These are phyloP conservation scores for Vaccinium vitisidaea DNA, from an alignment of 148 eudicot genomes.

Conservation along the genomic window DNA sequence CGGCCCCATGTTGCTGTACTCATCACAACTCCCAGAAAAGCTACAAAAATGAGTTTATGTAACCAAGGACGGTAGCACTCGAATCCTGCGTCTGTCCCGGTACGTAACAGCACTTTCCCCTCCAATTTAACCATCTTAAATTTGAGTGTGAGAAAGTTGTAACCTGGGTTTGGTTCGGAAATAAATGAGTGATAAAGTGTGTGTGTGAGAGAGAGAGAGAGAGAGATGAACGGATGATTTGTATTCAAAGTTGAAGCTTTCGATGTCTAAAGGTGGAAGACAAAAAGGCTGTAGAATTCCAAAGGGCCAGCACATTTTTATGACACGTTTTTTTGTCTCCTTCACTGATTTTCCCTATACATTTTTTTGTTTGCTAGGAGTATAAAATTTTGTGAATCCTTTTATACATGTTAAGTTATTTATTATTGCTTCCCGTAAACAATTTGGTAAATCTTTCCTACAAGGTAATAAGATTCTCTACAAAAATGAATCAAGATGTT, in stretches of 20 bases:
- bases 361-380: not conserved
- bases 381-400: not conserved
- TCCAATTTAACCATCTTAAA: not conserved
- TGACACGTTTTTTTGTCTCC: not conserved
- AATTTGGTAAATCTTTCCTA: not conserved
- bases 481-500: not conserved
- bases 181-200: too few species aligned
- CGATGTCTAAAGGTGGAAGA: too few species aligned
- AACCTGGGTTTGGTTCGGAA: not conserved
- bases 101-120: not conserved
- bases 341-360: not conserved
- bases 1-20: constrained; percentile 9
- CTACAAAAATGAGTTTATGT: constrained; percentile 6
- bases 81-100: too few species aligned
- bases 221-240: not conserved
- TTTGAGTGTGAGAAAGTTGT: not conserved
- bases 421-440: not conserved
- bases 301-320: not conserved
- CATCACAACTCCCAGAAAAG: constrained; percentile 9
- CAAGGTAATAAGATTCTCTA: not conserved
- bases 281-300: too few species aligned
- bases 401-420: not conserved
- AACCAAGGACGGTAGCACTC: too few species aligned
- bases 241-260: not conserved
- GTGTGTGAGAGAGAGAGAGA: not conserved